Evolutionary conservation across 257 asterid genomes (phyloP).

Genomic region (Solanum pinnatisectum): DNA sequence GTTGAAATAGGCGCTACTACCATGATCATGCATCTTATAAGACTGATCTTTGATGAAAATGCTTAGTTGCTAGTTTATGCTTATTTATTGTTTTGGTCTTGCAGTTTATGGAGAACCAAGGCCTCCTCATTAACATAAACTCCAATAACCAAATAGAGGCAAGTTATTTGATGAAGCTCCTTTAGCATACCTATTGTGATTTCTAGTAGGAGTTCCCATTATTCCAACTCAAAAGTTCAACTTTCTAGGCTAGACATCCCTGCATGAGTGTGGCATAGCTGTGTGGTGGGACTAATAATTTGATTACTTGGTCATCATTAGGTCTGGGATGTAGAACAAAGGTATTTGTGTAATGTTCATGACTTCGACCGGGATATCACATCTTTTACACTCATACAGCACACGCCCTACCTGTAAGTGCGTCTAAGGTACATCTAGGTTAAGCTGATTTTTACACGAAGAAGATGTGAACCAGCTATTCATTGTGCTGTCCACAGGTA

Average conservation of each 20-base stretch:
- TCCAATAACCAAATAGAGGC: constrained; percentile 73
- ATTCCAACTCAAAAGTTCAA: neutral
- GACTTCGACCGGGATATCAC: constrained; percentile 55
- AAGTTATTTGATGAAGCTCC: constrained; percentile 9
- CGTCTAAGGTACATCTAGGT: neutral
- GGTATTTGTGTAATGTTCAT: constrained; percentile 41
- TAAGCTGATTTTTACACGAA: neutral
- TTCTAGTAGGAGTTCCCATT: neutral
- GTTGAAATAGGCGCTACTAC: neutral
- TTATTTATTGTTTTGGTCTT: constrained; percentile 11
- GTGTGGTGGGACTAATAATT: neutral
- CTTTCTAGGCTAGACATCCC: neutral
- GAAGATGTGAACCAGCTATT: neutral
- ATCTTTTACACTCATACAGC: constrained; percentile 44
- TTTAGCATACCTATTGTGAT: neutral
- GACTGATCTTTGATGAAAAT: neutral
- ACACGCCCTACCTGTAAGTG: constrained; percentile 60
- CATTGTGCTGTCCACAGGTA: constrained; percentile 40
- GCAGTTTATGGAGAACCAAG: constrained; percentile 78
- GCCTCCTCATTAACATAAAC: constrained; percentile 57
- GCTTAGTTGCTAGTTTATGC: neutral
- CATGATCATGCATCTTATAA: neutral
- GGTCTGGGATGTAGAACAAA: constrained; percentile 83
- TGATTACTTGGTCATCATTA: constrained; percentile 15
- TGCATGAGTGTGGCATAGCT: neutral